Evolutionary conservation across 2,329 filamentous ascomycete species (phyloP), one percentile per base, ranked within the genome.

Genomic region (Xylariales sp.): DNA sequence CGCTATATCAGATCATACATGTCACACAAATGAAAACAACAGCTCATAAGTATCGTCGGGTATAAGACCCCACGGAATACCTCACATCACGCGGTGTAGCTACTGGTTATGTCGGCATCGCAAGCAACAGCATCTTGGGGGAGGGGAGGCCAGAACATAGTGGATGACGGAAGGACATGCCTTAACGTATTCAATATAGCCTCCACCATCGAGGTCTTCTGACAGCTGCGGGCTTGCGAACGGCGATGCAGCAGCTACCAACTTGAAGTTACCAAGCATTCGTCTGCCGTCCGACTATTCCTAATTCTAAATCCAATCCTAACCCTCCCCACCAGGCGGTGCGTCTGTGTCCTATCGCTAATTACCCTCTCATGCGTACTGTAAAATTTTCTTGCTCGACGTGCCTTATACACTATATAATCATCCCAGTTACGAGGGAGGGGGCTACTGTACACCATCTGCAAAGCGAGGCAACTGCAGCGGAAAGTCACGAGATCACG

Each of bases 121-220:
- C 45, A 61, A 60, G 41, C 36, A 53, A 46, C 32, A 55, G 41
- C 36, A 8, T 28, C 34, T 5, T 2, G 8, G 45, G 18, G 28
- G 58, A 61, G 50, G 39, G 34, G 58, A 62, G 56, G 52, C 67
- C 60, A 69, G 64, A 64, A 60, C 59, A 57, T 28, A 18, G 18
- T 39, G 18, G 46, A 23, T 52, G 16, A 61, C 30, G 53, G 28
- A 59, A 55, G 43, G 39, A 52, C 36, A 57, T 39, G 34, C 36
- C 63, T 67, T 66, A 69, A 63, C 43, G 49, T 52, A 49, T 36
- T 32, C 39, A 23, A 60, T 67, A 67, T 69, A 69, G 55, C 64
- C 55, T 61, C 67, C 64, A 67, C 63, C 41, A 16, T 16, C 23
- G 41, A 58, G 57, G 63, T 69, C 67, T 62, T 53, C 63, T 69